Conservation (phyloP, 2,329 filamentous ascomycete species). For the Hymenotorrendiella dingleyae region DNA sequence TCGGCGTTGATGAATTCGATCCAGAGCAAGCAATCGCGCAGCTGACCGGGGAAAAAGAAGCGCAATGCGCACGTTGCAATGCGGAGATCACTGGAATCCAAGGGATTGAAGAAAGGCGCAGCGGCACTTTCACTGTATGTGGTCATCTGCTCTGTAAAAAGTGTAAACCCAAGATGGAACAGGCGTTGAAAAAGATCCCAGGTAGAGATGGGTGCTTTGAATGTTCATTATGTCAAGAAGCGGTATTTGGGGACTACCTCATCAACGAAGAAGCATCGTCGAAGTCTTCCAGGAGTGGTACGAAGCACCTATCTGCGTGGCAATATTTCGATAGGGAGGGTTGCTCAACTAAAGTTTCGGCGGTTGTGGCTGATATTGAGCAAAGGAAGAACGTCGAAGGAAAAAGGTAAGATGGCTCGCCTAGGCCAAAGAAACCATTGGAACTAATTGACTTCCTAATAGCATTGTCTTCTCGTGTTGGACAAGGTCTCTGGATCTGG, state of each 20-base stretch:
- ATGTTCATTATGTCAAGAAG: not conserved
- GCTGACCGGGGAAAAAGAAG: conserved; percentile 2
- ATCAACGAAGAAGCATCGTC: not conserved
- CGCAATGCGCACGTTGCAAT: conserved; percentile 3
- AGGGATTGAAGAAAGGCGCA: conserved; percentile 1
- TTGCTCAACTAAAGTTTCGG: conserved; percentile 13
- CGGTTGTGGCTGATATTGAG: conserved; percentile 12
- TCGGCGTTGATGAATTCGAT: not conserved
- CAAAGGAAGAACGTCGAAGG: conserved; percentile 4
- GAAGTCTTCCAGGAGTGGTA: not conserved
- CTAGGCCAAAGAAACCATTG: too few relatives aligned
- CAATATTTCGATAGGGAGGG: conserved; percentile 14
- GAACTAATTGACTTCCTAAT: too few relatives aligned
- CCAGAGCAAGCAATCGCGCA: conserved; percentile 1
- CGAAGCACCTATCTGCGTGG: conserved; percentile 6
- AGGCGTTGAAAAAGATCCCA: not conserved
- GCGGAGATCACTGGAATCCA: conserved; percentile 4
- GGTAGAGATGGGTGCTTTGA: not conserved
- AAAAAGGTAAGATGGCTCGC: too few relatives aligned
- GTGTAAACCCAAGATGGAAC: conserved; percentile 8
- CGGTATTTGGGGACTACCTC: not conserved
- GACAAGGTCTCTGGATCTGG: conserved; percentile 18
- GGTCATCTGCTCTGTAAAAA: conserved; percentile 14
- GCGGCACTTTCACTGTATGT: conserved; percentile 11
- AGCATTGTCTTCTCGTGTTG: conserved; percentile 20